These are phyloP conservation scores for Diutina ranongensis DNA, from an alignment of 1,139 yeast genomes.

Conservation along the genomic window DNA sequence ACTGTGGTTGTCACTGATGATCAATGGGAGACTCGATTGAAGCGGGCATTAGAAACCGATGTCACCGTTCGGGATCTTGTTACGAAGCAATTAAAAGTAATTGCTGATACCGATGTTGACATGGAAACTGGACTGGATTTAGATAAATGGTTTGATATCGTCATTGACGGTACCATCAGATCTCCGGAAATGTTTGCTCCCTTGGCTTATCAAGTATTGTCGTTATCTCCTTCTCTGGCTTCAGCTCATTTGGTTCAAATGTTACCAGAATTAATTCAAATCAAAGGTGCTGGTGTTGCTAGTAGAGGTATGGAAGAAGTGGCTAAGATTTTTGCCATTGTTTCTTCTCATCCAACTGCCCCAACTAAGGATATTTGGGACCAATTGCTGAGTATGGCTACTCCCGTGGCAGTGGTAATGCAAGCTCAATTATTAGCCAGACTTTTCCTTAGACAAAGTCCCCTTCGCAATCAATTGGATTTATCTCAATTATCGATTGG, in stretches of 20 bases:
- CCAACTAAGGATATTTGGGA: not conserved
- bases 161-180: conserved; percentile 10
- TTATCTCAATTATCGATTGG: not conserved
- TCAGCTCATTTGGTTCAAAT: conserved; percentile 11
- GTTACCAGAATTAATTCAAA: not conserved
- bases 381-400: not conserved
- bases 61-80: conserved; percentile 34
- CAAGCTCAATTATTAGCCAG: not conserved
- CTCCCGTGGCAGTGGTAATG: not conserved
- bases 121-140: conserved; percentile 17
- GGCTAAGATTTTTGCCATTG: not conserved
- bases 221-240: conserved; percentile 24
- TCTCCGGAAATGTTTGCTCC: conserved; percentile 9
- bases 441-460: not conserved
- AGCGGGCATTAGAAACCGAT: conserved; percentile 62
- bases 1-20: conserved; percentile 60
- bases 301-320: not conserved
- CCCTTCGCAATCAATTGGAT: not conserved
- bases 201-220: conserved; percentile 5
- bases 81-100: conserved; percentile 14
- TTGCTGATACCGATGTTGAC: conserved; percentile 12
- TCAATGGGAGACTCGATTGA: conserved; percentile 63
- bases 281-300: not conserved
- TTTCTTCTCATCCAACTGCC: not conserved
- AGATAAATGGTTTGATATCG: conserved; percentile 20